phyloP scores from a whole-genome alignment of 2,329 filamentous ascomycete species.

The Arthroderma sp. region DNA sequence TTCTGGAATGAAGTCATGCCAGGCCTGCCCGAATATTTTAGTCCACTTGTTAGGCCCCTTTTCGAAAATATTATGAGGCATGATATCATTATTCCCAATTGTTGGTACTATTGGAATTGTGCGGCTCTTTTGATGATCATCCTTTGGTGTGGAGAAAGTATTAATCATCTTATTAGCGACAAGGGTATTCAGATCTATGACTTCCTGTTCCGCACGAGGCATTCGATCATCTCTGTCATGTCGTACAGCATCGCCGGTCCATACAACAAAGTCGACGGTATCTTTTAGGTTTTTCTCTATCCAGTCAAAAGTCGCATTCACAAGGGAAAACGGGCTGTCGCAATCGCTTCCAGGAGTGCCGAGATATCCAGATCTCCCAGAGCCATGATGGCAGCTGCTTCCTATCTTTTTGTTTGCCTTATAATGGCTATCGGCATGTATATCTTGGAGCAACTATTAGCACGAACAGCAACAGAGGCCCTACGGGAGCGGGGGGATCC shows the following conservation, averaged over 20 bases:
- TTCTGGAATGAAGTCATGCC: constrained; percentile 80
- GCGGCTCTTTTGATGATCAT: constrained; percentile 35
- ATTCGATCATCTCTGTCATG: constrained; percentile 77
- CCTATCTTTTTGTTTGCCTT: constrained; percentile 61
- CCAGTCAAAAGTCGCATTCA: constrained; percentile 87
- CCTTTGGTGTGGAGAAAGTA: constrained; percentile 40
- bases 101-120: constrained; percentile 74
- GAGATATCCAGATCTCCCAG: constrained; percentile 64
- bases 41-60: constrained; percentile 82
- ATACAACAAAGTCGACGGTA: constrained; percentile 75
- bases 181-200: constrained; percentile 63
- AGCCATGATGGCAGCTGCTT: constrained; percentile 63
- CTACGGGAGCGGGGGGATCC: constrained; percentile 3
- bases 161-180: constrained; percentile 65
- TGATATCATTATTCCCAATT: constrained; percentile 93
- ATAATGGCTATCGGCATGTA: constrained; percentile 86
- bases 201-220: constrained; percentile 61
- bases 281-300: constrained; percentile 64
- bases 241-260: constrained; percentile 81
- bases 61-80: constrained; percentile 88
- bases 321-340: constrained; percentile 65
- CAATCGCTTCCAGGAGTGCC: constrained; percentile 81
- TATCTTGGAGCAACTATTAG: constrained; percentile 44
- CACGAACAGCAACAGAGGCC: constrained; percentile 5
- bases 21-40: constrained; percentile 60